Conservation (phyloP, 225 moss, liverwort and hornwort genomes). For the Sphagnum tenellum region DNA sequence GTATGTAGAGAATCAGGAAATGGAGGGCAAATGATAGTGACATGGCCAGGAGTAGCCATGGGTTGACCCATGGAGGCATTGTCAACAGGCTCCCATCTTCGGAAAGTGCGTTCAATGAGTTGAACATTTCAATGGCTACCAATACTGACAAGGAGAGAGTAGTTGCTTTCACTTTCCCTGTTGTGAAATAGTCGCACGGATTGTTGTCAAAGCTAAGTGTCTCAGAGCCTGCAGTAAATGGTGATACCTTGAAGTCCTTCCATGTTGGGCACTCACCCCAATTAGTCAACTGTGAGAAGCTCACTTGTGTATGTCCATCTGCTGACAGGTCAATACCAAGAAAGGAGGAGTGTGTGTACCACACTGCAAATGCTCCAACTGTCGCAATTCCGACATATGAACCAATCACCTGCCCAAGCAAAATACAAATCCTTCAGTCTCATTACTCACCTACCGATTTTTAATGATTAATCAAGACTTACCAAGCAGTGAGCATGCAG, state of each 20-base stretch:
- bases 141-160: constrained; percentile 61
- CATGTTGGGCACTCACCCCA: constrained; percentile 73
- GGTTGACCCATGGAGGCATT: constrained; percentile 83
- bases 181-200: constrained; percentile 79
- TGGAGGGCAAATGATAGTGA: constrained; percentile 62
- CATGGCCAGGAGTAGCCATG: constrained; percentile 68
- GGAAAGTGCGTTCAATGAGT: constrained; percentile 80
- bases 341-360: constrained; percentile 60
- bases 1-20: constrained; percentile 69
- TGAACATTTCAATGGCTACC: constrained; percentile 81
- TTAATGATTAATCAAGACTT: no score
- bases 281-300: constrained; percentile 49
- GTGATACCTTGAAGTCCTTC: constrained; percentile 61
- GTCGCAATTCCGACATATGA: constrained; percentile 78
- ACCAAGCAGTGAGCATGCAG: no score
- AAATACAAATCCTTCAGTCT: no score
- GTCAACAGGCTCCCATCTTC: constrained; percentile 76
- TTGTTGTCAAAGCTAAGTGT: constrained; percentile 54
- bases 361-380: constrained; percentile 69
- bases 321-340: constrained; percentile 39
- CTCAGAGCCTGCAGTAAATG: constrained; percentile 35
- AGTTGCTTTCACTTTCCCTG: constrained; percentile 79
- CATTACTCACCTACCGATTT: no score
- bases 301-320: constrained; percentile 68
- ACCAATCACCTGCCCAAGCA: constrained; percentile 57